Percentiles rank a stretch among this genome's conserved stretches.
phyloP scores from a whole-genome alignment of 2,329 filamentous ascomycete species.

The Apiospora pterosperma region DNA sequence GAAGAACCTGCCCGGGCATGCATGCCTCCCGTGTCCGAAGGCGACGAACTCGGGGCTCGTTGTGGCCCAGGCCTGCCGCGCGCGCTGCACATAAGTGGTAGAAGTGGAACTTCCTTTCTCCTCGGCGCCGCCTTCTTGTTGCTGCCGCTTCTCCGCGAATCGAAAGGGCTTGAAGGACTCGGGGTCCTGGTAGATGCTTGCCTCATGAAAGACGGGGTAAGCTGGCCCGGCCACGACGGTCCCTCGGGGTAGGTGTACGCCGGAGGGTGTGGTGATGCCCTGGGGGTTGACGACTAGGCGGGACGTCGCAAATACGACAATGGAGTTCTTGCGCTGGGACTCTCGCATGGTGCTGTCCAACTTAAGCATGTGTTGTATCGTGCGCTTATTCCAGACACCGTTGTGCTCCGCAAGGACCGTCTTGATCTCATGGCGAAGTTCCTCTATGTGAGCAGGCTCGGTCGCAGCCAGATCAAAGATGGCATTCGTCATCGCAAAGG shows the following conservation, averaged over 20 bases:
- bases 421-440: slow-evolving; percentile 40
- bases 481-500: slow-evolving; percentile 33
- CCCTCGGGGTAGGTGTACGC: slow-evolving; percentile 27
- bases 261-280: slow-evolving; percentile 30
- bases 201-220: slow-evolving; percentile 32
- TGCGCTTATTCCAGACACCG: slow-evolving; percentile 29
- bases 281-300: slow-evolving; percentile 19
- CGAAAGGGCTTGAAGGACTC: slow-evolving; percentile 21
- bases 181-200: slow-evolving; percentile 45
- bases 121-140: background rate
- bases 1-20: slow-evolving; percentile 38
- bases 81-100: slow-evolving; percentile 13
- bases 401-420: slow-evolving; percentile 23
- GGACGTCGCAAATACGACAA: slow-evolving; percentile 21
- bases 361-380: slow-evolving; percentile 31
- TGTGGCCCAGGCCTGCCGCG: slow-evolving; percentile 23
- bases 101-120: background rate
- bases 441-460: slow-evolving; percentile 34
- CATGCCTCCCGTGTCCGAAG: slow-evolving; percentile 36
- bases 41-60: slow-evolving; percentile 26
- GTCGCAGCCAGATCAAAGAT: slow-evolving; percentile 41
- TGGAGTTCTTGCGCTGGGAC: slow-evolving; percentile 32
- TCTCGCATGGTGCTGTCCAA: slow-evolving; percentile 40
- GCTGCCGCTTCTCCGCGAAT: slow-evolving; percentile 16
- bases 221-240: slow-evolving; percentile 24